Evolutionary conservation across 192 early-diverging fungal species (phyloP).

Genomic region (Coemansia sp.): DNA sequence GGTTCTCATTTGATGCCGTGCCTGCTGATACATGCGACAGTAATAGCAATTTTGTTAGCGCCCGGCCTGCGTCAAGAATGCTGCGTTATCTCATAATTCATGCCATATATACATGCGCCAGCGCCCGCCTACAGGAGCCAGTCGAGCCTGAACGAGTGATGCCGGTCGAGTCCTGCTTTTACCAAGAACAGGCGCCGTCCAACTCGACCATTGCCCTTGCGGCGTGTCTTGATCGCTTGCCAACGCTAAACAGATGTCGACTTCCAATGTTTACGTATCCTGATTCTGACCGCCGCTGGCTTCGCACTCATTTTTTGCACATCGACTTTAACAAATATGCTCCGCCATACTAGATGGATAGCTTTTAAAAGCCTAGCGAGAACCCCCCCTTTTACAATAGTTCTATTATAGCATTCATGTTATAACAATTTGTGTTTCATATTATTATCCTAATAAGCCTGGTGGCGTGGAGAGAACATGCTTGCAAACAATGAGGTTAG

Average conservation of each 20-base stretch:
- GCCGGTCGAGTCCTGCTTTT: background rate
- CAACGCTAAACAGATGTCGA: slow-evolving; percentile 32
- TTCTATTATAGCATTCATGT: no score
- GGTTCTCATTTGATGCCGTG: slow-evolving; percentile 39
- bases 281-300: slow-evolving; percentile 23
- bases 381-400: no score
- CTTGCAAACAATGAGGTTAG: no score
- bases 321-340: slow-evolving; percentile 47
- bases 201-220: slow-evolving; percentile 11
- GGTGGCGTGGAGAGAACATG: no score
- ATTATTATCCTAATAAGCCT: no score
- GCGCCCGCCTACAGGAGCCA: background rate
- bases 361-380: background rate
- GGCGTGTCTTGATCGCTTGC: slow-evolving; percentile 18
- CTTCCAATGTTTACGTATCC: slow-evolving; percentile 54
- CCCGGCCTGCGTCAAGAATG: background rate
- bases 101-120: slow-evolving; percentile 4
- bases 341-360: slow-evolving; percentile 28
- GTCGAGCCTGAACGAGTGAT: background rate
- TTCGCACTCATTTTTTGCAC: slow-evolving; percentile 17
- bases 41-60: background rate
- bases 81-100: slow-evolving; percentile 42
- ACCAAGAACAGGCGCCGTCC: background rate
- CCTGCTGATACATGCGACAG: background rate
- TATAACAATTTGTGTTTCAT: background rate